A percentile compares a stretch with the other conserved stretches of the same genome.
phyloP scores from a whole-genome alignment of 2,329 filamentous ascomycete species.

The Ceratocystis smalleyi region DNA sequence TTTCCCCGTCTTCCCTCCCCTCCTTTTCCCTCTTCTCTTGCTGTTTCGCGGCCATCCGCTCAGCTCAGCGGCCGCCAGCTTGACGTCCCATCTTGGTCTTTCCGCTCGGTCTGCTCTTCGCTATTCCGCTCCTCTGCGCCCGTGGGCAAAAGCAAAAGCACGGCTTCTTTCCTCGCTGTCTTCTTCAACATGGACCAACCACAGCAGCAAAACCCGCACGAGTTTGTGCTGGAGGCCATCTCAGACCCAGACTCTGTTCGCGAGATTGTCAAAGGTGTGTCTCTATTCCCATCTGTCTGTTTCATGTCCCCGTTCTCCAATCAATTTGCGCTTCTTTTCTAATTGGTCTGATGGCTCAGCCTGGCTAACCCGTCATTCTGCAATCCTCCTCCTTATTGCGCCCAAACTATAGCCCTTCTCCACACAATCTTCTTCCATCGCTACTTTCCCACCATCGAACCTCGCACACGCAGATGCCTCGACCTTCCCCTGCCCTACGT shows the following conservation, averaged over 20 bases:
- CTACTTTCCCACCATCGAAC: conserved; percentile 77
- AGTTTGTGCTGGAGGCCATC: conserved; percentile 88
- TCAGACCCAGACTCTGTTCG: conserved; percentile 78
- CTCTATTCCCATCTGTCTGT: background rate
- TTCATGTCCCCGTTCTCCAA: conserved; percentile 6
- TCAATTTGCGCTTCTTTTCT: conserved; percentile 14
- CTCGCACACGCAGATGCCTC: conserved; percentile 73
- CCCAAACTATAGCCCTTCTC: conserved; percentile 50
- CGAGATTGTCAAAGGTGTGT: conserved; percentile 75
- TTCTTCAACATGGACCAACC: conserved; percentile 35
- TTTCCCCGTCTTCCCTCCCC: background rate
- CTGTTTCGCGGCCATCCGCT: background rate
- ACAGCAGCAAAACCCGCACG: conserved; percentile 32
- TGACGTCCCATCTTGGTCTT: background rate
- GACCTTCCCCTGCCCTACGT: conserved; percentile 82
- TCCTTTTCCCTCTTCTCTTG: background rate
- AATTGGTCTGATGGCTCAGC: background rate
- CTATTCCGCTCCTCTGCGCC: background rate
- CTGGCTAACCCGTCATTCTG: conserved; percentile 13
- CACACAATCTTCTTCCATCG: conserved; percentile 99
- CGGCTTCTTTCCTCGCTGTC: background rate
- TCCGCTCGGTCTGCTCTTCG: background rate
- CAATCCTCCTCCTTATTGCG: conserved; percentile 11
- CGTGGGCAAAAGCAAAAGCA: too few relatives aligned
- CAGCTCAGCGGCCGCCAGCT: background rate